Conservation (phyloP, 2,329 filamentous ascomycete genomes). For the Aureobasidium pullulans region DNA sequence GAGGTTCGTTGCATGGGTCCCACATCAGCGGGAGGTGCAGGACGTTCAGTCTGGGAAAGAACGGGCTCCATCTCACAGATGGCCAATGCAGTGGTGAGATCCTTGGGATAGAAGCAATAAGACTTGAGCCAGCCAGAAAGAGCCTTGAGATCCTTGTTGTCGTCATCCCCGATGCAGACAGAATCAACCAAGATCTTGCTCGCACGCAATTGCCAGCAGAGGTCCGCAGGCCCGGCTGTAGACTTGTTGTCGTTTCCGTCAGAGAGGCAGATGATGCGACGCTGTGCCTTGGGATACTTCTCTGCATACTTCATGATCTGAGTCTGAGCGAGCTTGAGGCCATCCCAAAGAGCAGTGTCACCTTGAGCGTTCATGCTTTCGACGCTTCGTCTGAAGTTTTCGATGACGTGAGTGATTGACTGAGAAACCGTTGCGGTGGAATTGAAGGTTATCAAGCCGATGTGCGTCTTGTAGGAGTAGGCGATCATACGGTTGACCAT, state of each 20-base stretch:
- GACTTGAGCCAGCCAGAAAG: constrained; percentile 28
- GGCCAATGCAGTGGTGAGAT: constrained; percentile 28
- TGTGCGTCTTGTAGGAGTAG: constrained; percentile 30
- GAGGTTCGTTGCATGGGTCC: not conserved
- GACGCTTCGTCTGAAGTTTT: constrained; percentile 31
- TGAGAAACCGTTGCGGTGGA: constrained; percentile 23
- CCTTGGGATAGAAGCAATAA: constrained; percentile 30
- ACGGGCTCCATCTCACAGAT: constrained; percentile 34
- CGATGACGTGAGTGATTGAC: constrained; percentile 27
- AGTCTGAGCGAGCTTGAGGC: constrained; percentile 27
- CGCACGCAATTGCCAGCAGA: constrained; percentile 22
- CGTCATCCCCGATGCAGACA: constrained; percentile 26
- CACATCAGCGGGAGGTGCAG: constrained; percentile 15
- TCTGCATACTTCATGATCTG: constrained; percentile 24
- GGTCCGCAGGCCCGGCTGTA: constrained; percentile 16
- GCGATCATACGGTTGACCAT: constrained; percentile 32
- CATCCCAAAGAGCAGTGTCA: constrained; percentile 33
- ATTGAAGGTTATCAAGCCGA: constrained; percentile 30
- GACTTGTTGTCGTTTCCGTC: constrained; percentile 32
- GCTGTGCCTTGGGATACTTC: constrained; percentile 28
- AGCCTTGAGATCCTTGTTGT: constrained; percentile 24
- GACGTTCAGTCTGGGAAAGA: constrained; percentile 28
- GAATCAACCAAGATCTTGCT: constrained; percentile 29
- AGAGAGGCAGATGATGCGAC: constrained; percentile 32
- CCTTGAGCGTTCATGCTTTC: constrained; percentile 24